Evolutionary conservation across 1,284 basidiomycete genomes (phyloP), one percentile per base, ranked within the genome.

Genomic region (Rhodotorula sp.): DNA sequence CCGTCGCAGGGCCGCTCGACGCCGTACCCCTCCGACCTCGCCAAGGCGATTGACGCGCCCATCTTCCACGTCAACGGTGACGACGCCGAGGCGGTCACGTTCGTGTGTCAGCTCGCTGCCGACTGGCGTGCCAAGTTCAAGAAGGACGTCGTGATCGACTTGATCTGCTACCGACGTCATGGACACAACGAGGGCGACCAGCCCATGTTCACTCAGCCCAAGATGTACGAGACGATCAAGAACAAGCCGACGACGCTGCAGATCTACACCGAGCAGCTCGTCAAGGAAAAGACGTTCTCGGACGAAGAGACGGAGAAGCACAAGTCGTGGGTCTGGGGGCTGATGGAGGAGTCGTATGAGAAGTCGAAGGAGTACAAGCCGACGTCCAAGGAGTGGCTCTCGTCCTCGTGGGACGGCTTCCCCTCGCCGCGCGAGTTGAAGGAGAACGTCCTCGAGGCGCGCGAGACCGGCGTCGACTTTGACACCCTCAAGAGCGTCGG

Each of bases 61-160:
- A 98, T 99, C 82, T 97, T 99, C 89, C 96, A 99, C 82, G 96
- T 99, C 79, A 99, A 99, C 80, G 96, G 94, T 65, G 96, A 99
- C 85, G 95, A 98, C 77, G 91, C 90, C 75, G 96, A 99, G 82
- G 96, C 96, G 34, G 93, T 99, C 81, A 96, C 91, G 79, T 99
- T 94, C 79, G 95, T 99, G 61, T 96, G 92, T 82, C 92, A 95
- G 80, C 89, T 99, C 66, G 95, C 96, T 40, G 95, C 96, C 54
- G 96, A 99, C 82, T 99, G 94, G 84, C 89, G 96, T 68, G 93
- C 94, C 76, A 95, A 94, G 81, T 99, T 90, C 86, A 97, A 97
- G 87, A 95, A 93, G 85, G 95, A 99, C 80, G 95, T 99, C 71
- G 95, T 99, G 77, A 84, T 99, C 76, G 95, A 99, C 82, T 90